Evolutionary conservation across 768 basidiomycete species (phyloP), one percentile per base, ranked within the genome.

Genomic region (Boletus tomentosulus): DNA sequence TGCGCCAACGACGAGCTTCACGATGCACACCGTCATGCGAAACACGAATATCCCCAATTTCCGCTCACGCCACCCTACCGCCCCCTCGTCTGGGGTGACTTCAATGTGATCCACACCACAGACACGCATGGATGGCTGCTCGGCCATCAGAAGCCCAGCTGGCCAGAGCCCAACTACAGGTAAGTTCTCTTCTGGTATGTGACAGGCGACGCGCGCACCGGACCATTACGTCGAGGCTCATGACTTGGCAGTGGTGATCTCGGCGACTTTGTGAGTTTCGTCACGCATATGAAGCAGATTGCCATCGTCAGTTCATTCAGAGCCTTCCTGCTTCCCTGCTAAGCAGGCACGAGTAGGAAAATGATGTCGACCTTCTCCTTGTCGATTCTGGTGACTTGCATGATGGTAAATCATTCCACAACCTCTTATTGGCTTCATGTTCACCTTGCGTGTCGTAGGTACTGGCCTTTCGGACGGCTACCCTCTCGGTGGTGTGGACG

Each of bases 191-290:
- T 45, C 39, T 10, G 31, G 16, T 12, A 22, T 30, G 6, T 31
- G 3, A 22, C 27, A 16, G 13, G 39, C 35, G 28, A 53, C 27
- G 11, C 33, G 22, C 38, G 12, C 31, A 15, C 27, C 16, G 7
- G 10, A 24, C 5, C n/a, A 46, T 24, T 19, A 16, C 19, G 24
- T 46, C 3, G 45, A 57, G 10, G 5, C 45, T 51, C 35, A 52
- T 11, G 27, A 4, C 13, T 28, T 53, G 8, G 7, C 51, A 75
- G 79, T 54, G 84, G 81, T 13, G 82, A 85, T 62, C 76, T 85
- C 27, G 92, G 91, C n/a, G 89, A 92, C 59, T 87, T 94, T 64
- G 78, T 86, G 37, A 90, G 87, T n/a, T 97, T 95, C 59, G 86
- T 91, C 13, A 61, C 80, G 2, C 89, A 89, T 55, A 87, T 95